A percentile compares a stretch with the other conserved stretches of the same genome.
Evolutionary conservation across 192 early-diverging fungal species (phyloP).

Genomic region (Linderina pennispora): DNA sequence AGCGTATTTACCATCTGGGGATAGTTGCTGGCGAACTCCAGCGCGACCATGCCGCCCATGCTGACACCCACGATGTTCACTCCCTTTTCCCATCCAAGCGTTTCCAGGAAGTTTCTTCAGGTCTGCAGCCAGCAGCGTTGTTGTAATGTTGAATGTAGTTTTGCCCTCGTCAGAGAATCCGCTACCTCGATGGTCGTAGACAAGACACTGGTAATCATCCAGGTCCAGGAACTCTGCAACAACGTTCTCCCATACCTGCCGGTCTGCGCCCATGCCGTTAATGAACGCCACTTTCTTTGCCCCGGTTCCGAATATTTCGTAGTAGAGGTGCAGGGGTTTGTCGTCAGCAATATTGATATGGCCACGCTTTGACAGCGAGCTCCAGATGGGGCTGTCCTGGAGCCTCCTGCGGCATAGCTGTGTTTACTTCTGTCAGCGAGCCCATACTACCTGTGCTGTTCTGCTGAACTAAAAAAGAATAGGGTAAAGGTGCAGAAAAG

Average conservation of each 20-base stretch:
- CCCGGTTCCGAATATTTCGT: neutral
- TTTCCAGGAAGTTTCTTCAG: slow-evolving; percentile 51
- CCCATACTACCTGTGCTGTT: too few species aligned
- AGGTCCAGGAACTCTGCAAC: slow-evolving; percentile 31
- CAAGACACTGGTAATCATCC: slow-evolving; percentile 49
- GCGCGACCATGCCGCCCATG: slow-evolving; percentile 72
- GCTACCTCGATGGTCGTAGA: slow-evolving; percentile 67
- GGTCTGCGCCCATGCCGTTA: neutral
- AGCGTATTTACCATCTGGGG: neutral
- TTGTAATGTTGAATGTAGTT: neutral
- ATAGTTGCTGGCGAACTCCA: slow-evolving; percentile 44
- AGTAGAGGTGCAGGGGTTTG: neutral
- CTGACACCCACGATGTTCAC: slow-evolving; percentile 62
- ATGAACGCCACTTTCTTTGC: neutral
- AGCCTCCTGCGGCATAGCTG: slow-evolving; percentile 2
- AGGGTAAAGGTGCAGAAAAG: too few species aligned
- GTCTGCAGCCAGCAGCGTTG: slow-evolving; percentile 26
- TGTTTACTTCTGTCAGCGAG: slow-evolving; percentile 24
- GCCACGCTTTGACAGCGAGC: slow-evolving; percentile 26
- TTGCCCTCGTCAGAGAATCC: slow-evolving; percentile 27
- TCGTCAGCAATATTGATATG: neutral
- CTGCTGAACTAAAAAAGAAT: too few species aligned
- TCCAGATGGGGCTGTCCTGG: slow-evolving; percentile 1
- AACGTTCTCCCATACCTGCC: neutral
- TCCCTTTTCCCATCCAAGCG: slow-evolving; percentile 53